phyloP scores from a whole-genome alignment of 2,329 filamentous ascomycete genomes.

The Sphaerulina musiva region DNA sequence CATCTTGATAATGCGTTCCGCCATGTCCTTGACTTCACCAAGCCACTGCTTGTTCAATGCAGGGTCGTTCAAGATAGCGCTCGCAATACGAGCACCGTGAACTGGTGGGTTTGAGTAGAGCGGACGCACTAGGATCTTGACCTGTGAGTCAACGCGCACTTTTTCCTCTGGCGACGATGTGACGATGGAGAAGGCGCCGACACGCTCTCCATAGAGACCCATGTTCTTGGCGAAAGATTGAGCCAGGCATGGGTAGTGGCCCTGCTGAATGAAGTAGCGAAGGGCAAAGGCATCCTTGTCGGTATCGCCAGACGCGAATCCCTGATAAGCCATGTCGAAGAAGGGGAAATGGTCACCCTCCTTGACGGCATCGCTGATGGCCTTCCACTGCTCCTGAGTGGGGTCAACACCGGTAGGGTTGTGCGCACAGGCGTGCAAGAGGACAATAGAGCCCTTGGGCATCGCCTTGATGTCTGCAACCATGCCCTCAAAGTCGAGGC shows the following conservation, averaged over 20 bases:
- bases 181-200: constrained; percentile 92
- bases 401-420: constrained; percentile 97
- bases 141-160: constrained; percentile 90
- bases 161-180: constrained; percentile 80
- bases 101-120: constrained; percentile 98
- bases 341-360: constrained; percentile 83
- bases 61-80: constrained; percentile 81
- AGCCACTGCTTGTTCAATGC: constrained; percentile 90
- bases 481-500: constrained; percentile 93
- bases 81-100: constrained; percentile 90
- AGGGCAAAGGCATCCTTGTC: constrained; percentile 90
- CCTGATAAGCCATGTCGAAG: constrained; percentile 99
- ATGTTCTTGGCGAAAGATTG: constrained; percentile 99
- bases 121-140: constrained; percentile 96
- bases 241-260: constrained; percentile 78
- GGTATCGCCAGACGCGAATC: constrained; percentile 88
- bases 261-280: constrained; percentile 86
- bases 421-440: constrained; percentile 95
- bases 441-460: constrained; percentile 77
- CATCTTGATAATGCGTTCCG: constrained; percentile 98
- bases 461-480: constrained; percentile 83
- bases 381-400: constrained; percentile 81
- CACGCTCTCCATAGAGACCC: constrained; percentile 98
- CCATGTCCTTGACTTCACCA: constrained; percentile 95
- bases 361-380: constrained; percentile 84